phyloP scores from a whole-genome alignment of 2,329 filamentous ascomycete species.

The Alternaria novae-zelandiae region DNA sequence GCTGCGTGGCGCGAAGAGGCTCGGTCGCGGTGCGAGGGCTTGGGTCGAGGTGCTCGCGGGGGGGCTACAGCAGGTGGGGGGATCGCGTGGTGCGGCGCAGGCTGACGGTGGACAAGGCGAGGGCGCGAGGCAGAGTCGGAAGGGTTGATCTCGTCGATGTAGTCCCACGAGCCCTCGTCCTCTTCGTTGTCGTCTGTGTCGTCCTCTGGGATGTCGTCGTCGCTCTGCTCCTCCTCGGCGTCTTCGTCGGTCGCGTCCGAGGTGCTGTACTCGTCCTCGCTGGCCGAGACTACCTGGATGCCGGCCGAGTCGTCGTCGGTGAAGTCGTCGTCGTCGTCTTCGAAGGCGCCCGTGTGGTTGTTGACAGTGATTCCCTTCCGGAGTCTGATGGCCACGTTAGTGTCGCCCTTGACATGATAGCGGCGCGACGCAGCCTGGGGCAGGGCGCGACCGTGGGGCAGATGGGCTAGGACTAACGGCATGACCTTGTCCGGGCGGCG shows the following conservation, averaged over 20 bases:
- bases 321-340: constrained; percentile 37
- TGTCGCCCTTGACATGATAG: constrained; percentile 37
- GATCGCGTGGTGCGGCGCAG: constrained; percentile 29
- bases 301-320: constrained; percentile 43
- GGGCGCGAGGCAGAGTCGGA: constrained; percentile 59
- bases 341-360: constrained; percentile 42
- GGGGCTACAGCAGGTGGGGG: constrained; percentile 39
- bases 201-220: constrained; percentile 24
- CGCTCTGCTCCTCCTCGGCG: constrained; percentile 36
- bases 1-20: constrained; percentile 48
- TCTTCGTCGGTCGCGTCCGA: constrained; percentile 31
- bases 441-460: constrained; percentile 42
- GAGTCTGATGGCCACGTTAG: constrained; percentile 47
- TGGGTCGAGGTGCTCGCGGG: constrained; percentile 47
- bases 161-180: constrained; percentile 37
- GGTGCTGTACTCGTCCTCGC: constrained; percentile 41
- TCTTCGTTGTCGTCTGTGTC: constrained; percentile 39
- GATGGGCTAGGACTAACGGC: constrained; percentile 51
- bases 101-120: constrained; percentile 28
- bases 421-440: constrained; percentile 23
- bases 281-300: constrained; percentile 40
- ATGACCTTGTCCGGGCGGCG: constrained; percentile 37
- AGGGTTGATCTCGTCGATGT: constrained; percentile 54
- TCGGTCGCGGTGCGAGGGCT: constrained; percentile 43
- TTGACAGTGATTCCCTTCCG: constrained; percentile 50